Evolutionary conservation across 306 rosid species (phyloP).

Genomic region (Acmispon strigosus): DNA sequence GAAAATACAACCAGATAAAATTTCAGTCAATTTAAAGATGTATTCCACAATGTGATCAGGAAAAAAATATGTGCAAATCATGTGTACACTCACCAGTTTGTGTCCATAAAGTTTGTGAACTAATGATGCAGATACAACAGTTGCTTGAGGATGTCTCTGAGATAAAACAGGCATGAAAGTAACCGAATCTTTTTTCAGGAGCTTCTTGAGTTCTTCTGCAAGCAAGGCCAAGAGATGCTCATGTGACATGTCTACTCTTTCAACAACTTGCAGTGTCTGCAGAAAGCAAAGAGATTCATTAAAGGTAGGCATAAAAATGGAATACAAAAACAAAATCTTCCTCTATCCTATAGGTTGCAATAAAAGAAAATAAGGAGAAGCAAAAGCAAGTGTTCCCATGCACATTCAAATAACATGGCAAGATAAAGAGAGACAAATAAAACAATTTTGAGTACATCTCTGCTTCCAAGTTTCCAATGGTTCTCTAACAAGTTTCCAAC

Average conservation of each 20-base stretch:
- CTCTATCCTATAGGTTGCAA: slow-evolving; percentile 15
- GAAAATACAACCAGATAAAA: slow-evolving; percentile 27
- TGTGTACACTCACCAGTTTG: slow-evolving; percentile 62
- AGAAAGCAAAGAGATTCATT: slow-evolving; percentile 18
- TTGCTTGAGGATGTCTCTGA: slow-evolving; percentile 88
- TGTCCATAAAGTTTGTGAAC: slow-evolving; percentile 90
- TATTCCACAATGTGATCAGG: slow-evolving; percentile 10
- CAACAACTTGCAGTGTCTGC: slow-evolving; percentile 70
- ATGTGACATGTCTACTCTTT: slow-evolving; percentile 52
- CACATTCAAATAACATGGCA: background rate
- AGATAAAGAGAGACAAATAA: slow-evolving; percentile 5
- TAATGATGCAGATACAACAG: slow-evolving; percentile 70
- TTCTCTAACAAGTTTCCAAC: background rate
- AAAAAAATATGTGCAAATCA: background rate
- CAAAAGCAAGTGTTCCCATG: background rate
- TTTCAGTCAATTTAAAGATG: slow-evolving; percentile 7
- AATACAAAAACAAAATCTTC: background rate
- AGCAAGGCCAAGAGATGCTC: slow-evolving; percentile 92
- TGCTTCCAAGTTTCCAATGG: background rate
- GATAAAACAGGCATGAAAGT: slow-evolving; percentile 80
- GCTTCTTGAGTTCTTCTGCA: slow-evolving; percentile 85
- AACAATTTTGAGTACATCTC: background rate
- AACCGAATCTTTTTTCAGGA: slow-evolving; percentile 67
- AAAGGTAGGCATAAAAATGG: slow-evolving; percentile 11
- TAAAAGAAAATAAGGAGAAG: background rate